phyloP scores from a whole-genome alignment of 2,329 filamentous ascomycete genomes.

The Sphaerulina vaccinii region DNA sequence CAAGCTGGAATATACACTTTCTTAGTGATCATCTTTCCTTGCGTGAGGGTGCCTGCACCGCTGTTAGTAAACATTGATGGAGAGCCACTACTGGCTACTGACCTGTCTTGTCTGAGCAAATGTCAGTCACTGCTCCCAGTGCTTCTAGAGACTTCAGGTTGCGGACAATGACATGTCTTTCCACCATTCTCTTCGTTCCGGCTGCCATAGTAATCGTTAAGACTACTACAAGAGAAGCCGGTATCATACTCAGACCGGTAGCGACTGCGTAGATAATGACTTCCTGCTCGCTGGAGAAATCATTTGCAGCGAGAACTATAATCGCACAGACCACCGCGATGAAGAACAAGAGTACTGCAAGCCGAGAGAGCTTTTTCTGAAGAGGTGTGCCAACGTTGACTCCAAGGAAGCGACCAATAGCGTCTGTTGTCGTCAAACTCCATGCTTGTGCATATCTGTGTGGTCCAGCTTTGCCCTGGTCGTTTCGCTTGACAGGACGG shows the following conservation, averaged over 20 bases:
- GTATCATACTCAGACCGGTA: constrained; percentile 62
- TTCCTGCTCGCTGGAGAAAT: constrained; percentile 54
- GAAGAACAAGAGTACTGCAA: constrained; percentile 76
- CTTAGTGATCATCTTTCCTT: constrained; percentile 62
- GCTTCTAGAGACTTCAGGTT: constrained; percentile 65
- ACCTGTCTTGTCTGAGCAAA: constrained; percentile 71
- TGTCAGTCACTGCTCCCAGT: constrained; percentile 63
- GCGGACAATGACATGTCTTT: constrained; percentile 64
- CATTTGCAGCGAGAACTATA: constrained; percentile 65
- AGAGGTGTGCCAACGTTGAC: constrained; percentile 76
- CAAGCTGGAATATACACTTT: constrained; percentile 61
- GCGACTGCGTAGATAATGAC: constrained; percentile 67
- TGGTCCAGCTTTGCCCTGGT: constrained; percentile 35
- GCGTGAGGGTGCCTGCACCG: constrained; percentile 58
- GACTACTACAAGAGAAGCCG: constrained; percentile 49
- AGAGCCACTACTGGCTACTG: too few species aligned
- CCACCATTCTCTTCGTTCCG: constrained; percentile 63
- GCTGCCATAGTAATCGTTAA: constrained; percentile 49
- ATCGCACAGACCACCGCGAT: constrained; percentile 70
- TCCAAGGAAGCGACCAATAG: constrained; percentile 63
- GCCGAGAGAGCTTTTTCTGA: constrained; percentile 80
- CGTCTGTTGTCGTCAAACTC: constrained; percentile 55
- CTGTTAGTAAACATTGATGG: too few species aligned
- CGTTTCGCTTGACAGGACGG: constrained; percentile 42
- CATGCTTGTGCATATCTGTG: constrained; percentile 49